Conservation (phyloP, 441 rosid species). For the Theobroma grandiflorum region DNA sequence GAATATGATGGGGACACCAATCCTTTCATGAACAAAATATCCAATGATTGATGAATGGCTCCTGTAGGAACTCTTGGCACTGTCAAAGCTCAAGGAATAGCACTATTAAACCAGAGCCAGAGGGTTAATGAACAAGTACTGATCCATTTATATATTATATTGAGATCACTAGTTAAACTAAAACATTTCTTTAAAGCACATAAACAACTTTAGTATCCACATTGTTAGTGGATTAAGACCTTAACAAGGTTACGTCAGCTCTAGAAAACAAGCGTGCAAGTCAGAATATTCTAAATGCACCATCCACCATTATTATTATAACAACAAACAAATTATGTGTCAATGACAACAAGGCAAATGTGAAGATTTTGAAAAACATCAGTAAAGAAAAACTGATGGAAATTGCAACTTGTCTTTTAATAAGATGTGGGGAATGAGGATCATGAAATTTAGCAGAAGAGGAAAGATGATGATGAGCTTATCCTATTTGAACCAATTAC, state of each 20-base stretch:
- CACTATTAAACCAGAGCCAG: constrained; percentile 2
- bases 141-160: neutral
- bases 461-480: constrained; percentile 44
- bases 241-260: constrained; percentile 32
- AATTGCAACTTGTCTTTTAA: constrained; percentile 24
- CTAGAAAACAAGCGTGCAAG: constrained; percentile 46
- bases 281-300: constrained; percentile 32
- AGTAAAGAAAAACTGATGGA: constrained; percentile 1
- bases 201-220: constrained; percentile 37
- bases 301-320: constrained; percentile 40
- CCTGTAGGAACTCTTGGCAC: constrained; percentile 3
- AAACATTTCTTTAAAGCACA: constrained; percentile 19
- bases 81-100: neutral
- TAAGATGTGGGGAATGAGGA: constrained; percentile 26
- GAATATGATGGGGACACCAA: constrained; percentile 32
- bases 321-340: constrained; percentile 21
- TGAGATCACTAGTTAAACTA: neutral
- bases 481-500: constrained; percentile 55
- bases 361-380: neutral
- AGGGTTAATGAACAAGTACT: constrained; percentile 14
- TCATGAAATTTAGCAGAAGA: constrained; percentile 30
- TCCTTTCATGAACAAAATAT: constrained; percentile 23
- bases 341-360: constrained; percentile 24
- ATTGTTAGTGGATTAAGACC: constrained; percentile 52
- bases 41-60: constrained; percentile 24